Percentiles rank a stretch among this genome's conserved stretches.
Conservation (phyloP, 1,139 yeast species). For the Saccharomyces hybrid region DNA sequence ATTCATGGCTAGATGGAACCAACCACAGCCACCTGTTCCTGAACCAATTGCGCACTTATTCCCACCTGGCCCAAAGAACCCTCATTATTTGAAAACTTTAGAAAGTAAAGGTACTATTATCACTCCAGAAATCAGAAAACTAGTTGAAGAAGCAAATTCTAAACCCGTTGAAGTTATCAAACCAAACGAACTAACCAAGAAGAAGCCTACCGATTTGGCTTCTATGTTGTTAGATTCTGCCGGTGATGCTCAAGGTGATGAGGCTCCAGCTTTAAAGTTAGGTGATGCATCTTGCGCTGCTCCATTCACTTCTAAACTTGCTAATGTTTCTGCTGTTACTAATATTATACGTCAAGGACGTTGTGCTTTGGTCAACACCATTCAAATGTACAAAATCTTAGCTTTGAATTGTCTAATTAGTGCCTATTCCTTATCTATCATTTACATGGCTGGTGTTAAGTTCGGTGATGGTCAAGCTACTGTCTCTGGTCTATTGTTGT, state of each 20-base stretch:
- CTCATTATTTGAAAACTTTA: slow-evolving; percentile 78
- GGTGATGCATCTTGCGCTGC: slow-evolving; percentile 99
- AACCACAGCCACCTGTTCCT: slow-evolving; percentile 81
- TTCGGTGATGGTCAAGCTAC: slow-evolving; percentile 98
- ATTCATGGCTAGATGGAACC: slow-evolving; percentile 72
- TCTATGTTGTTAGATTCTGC: slow-evolving; percentile 65
- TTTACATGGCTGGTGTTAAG: slow-evolving; percentile 94
- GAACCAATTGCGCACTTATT: slow-evolving; percentile 80
- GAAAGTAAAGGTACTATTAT: slow-evolving; percentile 74
- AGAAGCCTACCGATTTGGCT: slow-evolving; percentile 46
- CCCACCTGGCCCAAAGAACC: slow-evolving; percentile 92
- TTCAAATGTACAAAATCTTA: slow-evolving; percentile 96
- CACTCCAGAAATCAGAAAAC: slow-evolving; percentile 56
- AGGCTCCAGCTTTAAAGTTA: slow-evolving; percentile 84
- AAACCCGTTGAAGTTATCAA: slow-evolving; percentile 24
- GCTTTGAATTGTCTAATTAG: slow-evolving; percentile 95
- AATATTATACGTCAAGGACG: slow-evolving; percentile 97
- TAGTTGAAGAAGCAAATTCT: slow-evolving; percentile 40
- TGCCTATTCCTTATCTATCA: slow-evolving; percentile 89
- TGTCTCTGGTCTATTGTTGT: slow-evolving; percentile 78
- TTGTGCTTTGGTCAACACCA: slow-evolving; percentile 93
- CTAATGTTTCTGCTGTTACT: slow-evolving; percentile 88
- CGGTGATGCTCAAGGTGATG: slow-evolving; percentile 68
- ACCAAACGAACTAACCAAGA: slow-evolving; percentile 31
- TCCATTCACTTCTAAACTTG: slow-evolving; percentile 90